Base-by-base conservation (phyloP, 495 filamentous ascomycete species). In the Emericellopsis terricola region DNA sequence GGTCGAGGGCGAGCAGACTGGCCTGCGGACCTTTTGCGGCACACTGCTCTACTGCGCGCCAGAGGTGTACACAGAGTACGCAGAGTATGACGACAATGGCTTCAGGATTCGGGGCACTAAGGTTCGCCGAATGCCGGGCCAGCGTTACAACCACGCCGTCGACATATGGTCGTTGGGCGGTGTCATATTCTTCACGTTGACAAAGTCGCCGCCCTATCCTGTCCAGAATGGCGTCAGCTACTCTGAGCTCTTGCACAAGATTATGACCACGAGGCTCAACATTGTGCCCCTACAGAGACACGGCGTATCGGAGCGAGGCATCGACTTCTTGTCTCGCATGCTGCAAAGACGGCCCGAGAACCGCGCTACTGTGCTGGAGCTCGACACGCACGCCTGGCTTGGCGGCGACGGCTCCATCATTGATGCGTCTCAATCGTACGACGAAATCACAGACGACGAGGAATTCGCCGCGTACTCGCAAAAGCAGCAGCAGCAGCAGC, bases 151-250 rank as follows among this genome's bases (percentile, higher is more conserved):
- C 43, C 78, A 92, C 33, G 78, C 82, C 3, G 81, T 94, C 15
- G 89, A 97, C 46, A 78, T 89, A 41, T 97, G 86, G 85, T 93
- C 87, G 9, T 66, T 92, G 28, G 91, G 80, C 20, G 87, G 81
- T 21, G 89, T 97, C 1, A 56, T 96, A 4, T 96, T 80, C 52
- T 82, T 78, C 41, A 54, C 83, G 15, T 59, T 96, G 14, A 81
- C 70, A 10, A 69, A 71, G 18, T 62, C 65, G 29, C 76, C 89
- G 9, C 85, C 91, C 4, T 94, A 77, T 47, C 72, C 73, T 3
- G 84, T 80, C 15, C 68, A 58, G 40, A 63, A 46, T 26, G 62
- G 61, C 14, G 56, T 56, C 15, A 57, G 51, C 27, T 60, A 68
- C 44, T 61, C 58, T 4, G 60, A 75, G 27, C 79, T 93, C 56